Conservation (phyloP, 768 basidiomycete genomes). For the Saitozyma podzolica region DNA sequence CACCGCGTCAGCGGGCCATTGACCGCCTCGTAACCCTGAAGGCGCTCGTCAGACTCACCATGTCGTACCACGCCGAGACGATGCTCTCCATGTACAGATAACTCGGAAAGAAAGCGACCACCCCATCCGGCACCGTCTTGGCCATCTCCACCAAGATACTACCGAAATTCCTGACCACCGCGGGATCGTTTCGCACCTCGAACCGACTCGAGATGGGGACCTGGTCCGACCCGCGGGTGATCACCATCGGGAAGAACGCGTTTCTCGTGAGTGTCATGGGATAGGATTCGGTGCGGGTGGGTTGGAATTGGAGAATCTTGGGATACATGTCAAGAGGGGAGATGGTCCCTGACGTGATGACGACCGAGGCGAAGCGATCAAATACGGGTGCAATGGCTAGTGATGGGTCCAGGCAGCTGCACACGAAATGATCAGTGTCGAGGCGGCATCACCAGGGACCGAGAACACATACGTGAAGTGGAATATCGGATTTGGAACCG, state of each 20-base stretch:
- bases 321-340: slow-evolving; percentile 99
- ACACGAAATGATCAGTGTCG: not conserved
- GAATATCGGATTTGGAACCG: slow-evolving; percentile 97
- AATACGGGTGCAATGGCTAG: slow-evolving; percentile 97
- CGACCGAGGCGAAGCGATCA: slow-evolving; percentile 95
- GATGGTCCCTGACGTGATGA: slow-evolving; percentile 98
- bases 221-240: slow-evolving; percentile 96
- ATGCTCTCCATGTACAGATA: slow-evolving; percentile 99
- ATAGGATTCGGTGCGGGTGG: slow-evolving; percentile 94
- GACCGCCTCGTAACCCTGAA: not conserved
- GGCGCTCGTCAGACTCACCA: slow-evolving; percentile 63
- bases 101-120: slow-evolving; percentile 98
- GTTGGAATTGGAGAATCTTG: slow-evolving; percentile 97
- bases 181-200: slow-evolving; percentile 98
- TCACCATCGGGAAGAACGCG: slow-evolving; percentile 93
- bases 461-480: slow-evolving; percentile 75
- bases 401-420: slow-evolving; percentile 92
- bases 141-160: slow-evolving; percentile 97
- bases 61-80: slow-evolving; percentile 99
- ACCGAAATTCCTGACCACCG: slow-evolving; percentile 97
- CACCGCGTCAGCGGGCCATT: slow-evolving; percentile 4
- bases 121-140: slow-evolving; percentile 95
- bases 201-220: slow-evolving; percentile 98
- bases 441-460: not conserved
- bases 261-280: slow-evolving; percentile 96